Evolutionary conservation across 208 protist genomes (phyloP), one percentile per base, ranked within the genome.

Genomic region (Leishmania arabica): DNA sequence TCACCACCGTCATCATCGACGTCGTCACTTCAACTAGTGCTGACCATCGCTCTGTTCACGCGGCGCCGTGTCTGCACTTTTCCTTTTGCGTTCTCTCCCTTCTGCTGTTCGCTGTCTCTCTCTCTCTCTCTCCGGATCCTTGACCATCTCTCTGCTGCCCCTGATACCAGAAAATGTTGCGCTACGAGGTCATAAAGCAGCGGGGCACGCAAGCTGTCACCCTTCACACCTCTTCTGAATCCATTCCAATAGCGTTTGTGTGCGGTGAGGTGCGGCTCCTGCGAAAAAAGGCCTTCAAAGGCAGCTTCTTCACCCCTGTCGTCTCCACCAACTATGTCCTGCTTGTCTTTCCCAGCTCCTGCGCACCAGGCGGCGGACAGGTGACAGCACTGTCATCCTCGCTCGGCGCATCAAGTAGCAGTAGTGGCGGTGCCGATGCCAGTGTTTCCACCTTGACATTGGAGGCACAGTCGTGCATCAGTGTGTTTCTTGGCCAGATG

Each of bases 241-340:
- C 62, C 27, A 51, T 79, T 34, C 47, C 49, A 11, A 58, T 65
- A 3, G 54, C 66, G 0, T 85, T 85, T 66, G 68, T n/a, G 60
- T 84, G 31, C 65, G 90, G 95, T 24, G 54, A 84, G 1, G 77
- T 98, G 15, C 86, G 89, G 21, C 78, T 98, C 17, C 75, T 95
- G 47, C 92, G 95, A 34, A 75, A 84, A 64, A 80, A 84, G 60
- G 83, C 60, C n/a, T 94, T 90, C 65, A 98, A 96, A 78, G 86
- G 87, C 37, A 85, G 91, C 54, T 90, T 94, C 60, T 92, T 98
- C 51, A 89, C 90, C 8, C 95, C 95, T 5, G 92, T 95, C 62
- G 79, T 96, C 21, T 92, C 95, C 19, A 95, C 92, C 54, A 87
- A 81, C 42, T 79, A 90, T 40, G 79, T 94, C 27, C 84, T 96